These are phyloP conservation scores for Zizania latifolia DNA, from an alignment of 176 grass and related monocot genomes.

Conservation along the genomic window DNA sequence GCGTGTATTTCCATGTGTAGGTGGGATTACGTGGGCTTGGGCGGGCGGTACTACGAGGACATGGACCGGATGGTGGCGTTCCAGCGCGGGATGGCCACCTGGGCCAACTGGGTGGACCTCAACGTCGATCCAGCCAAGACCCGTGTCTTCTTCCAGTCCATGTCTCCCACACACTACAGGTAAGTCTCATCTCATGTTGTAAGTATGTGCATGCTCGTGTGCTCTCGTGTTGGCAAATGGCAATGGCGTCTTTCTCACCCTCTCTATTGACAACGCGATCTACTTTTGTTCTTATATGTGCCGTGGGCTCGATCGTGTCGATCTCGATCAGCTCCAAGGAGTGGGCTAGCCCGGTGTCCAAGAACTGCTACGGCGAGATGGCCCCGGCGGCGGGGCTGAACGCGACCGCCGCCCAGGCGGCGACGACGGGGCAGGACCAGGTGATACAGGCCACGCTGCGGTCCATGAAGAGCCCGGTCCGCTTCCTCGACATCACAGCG, in stretches of 20 bases:
- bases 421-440: constrained; percentile 41
- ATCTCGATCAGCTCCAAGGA: constrained; percentile 30
- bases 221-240: background rate
- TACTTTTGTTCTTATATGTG: background rate
- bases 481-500: constrained; percentile 59
- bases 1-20: constrained; percentile 35
- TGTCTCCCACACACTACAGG: constrained; percentile 95
- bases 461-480: constrained; percentile 48
- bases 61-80: constrained; percentile 81
- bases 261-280: background rate
- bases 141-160: constrained; percentile 90
- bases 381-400: constrained; percentile 41
- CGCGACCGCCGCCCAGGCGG: constrained; percentile 11
- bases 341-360: constrained; percentile 52
- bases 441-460: constrained; percentile 40
- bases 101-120: constrained; percentile 78
- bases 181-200: no score
- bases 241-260: no score
- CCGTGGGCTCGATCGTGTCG: background rate
- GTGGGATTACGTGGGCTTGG: constrained; percentile 86
- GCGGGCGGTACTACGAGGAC: constrained; percentile 60
- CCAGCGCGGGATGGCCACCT: constrained; percentile 70
- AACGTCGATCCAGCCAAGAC: constrained; percentile 60
- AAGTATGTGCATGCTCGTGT: background rate
- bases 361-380: constrained; percentile 78